These are phyloP conservation scores for Blastobotrys raffinosifermentans DNA, from an alignment of 1,139 yeast species.

Conservation along the genomic window DNA sequence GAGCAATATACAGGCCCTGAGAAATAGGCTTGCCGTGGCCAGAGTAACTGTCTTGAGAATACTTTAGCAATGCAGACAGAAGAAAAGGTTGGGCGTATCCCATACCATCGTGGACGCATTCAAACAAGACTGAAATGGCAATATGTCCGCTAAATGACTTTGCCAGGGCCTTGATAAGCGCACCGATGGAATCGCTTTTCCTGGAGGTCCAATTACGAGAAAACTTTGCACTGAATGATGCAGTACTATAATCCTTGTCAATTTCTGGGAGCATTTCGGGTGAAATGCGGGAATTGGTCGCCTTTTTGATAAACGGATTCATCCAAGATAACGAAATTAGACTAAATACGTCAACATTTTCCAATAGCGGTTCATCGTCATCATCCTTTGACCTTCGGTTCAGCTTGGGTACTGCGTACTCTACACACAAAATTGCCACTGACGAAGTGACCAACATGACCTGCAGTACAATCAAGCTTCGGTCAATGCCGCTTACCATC, in stretches of 20 bases:
- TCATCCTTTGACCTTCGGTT: slow-evolving; percentile 6
- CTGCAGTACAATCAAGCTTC: slow-evolving; percentile 7
- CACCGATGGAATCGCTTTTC: slow-evolving; percentile 42
- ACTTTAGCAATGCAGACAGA: slow-evolving; percentile 62
- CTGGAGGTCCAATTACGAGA: slow-evolving; percentile 51
- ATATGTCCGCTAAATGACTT: slow-evolving; percentile 63
- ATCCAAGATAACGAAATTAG: slow-evolving; percentile 79
- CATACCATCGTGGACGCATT: slow-evolving; percentile 61
- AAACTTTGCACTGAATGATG: slow-evolving; percentile 42
- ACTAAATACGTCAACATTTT: slow-evolving; percentile 71
- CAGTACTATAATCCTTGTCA: slow-evolving; percentile 56
- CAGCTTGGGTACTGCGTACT: slow-evolving; percentile 16
- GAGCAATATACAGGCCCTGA: slow-evolving; percentile 73
- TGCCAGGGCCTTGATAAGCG: slow-evolving; percentile 54
- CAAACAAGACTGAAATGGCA: slow-evolving; percentile 60
- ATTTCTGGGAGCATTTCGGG: slow-evolving; percentile 75
- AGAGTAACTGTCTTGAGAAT: slow-evolving; percentile 63
- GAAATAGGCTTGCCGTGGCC: slow-evolving; percentile 46
- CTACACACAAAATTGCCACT: slow-evolving; percentile 12
- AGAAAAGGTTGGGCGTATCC: slow-evolving; percentile 76
- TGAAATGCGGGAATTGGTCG: slow-evolving; percentile 60
- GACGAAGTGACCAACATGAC: slow-evolving; percentile 9
- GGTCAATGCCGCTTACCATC: slow-evolving; percentile 6
- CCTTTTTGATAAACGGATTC: slow-evolving; percentile 61
- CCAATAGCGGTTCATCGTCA: slow-evolving; percentile 33